Evolutionary conservation across 306 rosid genomes (phyloP).

Genomic region (Neltuma alba): DNA sequence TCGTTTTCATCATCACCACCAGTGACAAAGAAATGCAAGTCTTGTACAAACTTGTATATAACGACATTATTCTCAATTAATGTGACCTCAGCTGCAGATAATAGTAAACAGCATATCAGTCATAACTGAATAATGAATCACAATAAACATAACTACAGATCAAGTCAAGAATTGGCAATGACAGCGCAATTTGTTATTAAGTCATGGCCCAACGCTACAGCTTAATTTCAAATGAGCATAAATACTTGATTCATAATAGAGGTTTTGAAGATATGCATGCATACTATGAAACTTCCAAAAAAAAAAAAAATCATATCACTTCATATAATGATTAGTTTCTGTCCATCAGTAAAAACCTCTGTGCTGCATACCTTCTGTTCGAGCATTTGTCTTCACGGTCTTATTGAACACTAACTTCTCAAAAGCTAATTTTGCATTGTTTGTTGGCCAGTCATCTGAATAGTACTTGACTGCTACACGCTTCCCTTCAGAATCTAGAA

Average conservation of each 20-base stretch:
- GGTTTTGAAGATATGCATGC: conserved; percentile 11
- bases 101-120: conserved; percentile 22
- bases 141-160: conserved; percentile 3
- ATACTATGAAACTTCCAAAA: not conserved
- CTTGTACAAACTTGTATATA: conserved; percentile 85
- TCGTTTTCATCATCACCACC: conserved; percentile 95
- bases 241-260: conserved; percentile 9
- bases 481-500: conserved; percentile 94
- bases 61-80: conserved; percentile 79
- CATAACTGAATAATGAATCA: conserved; percentile 24
- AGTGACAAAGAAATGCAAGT: conserved; percentile 95
- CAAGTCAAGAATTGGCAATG: not conserved
- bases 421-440: conserved; percentile 75
- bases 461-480: conserved; percentile 96
- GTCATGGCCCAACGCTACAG: conserved; percentile 20
- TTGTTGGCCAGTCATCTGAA: conserved; percentile 97
- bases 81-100: conserved; percentile 83
- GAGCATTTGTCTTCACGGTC: conserved; percentile 89
- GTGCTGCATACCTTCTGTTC: conserved; percentile 70
- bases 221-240: not conserved
- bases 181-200: conserved; percentile 9
- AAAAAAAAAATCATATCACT: conserved; percentile 31
- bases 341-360: conserved; percentile 8
- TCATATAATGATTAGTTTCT: conserved; percentile 7
- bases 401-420: conserved; percentile 82